phyloP scores from a whole-genome alignment of 2,329 filamentous ascomycete genomes.

The Aspergillus ochraceoroseus region DNA sequence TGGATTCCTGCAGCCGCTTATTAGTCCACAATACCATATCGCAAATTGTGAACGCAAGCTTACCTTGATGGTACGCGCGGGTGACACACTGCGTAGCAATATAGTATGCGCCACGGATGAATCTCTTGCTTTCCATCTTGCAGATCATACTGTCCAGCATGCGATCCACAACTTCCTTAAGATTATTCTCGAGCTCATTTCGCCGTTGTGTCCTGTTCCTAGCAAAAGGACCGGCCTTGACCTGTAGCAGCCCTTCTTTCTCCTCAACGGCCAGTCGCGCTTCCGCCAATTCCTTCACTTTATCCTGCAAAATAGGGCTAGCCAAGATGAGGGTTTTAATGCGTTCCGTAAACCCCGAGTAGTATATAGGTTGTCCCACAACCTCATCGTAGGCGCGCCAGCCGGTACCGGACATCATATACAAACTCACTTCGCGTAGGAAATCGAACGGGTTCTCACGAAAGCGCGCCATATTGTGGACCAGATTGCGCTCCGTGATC shows the following conservation, averaged over 20 bases:
- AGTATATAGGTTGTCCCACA: constrained; percentile 90
- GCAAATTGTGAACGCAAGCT: constrained; percentile 5
- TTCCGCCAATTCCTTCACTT: constrained; percentile 71
- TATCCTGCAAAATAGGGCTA: constrained; percentile 67
- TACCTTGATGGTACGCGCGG: constrained; percentile 87
- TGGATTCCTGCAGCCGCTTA: constrained; percentile 59
- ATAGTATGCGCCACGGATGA: constrained; percentile 91
- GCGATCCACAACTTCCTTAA: constrained; percentile 76
- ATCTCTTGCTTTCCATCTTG: constrained; percentile 93
- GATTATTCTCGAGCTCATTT: constrained; percentile 63
- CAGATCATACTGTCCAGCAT: constrained; percentile 96
- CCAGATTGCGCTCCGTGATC: constrained; percentile 47
- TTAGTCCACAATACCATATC: not conserved
- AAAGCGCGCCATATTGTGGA: constrained; percentile 79
- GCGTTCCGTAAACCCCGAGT: constrained; percentile 81
- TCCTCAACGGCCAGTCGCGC: constrained; percentile 71
- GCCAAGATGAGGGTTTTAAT: constrained; percentile 76
- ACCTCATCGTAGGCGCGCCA: constrained; percentile 92
- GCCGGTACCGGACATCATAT: constrained; percentile 77
- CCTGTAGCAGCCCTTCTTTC: constrained; percentile 62
- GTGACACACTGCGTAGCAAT: constrained; percentile 80
- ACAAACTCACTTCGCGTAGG: constrained; percentile 84
- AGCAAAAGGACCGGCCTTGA: constrained; percentile 27
- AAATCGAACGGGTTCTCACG: constrained; percentile 70
- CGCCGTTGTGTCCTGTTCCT: constrained; percentile 33